These are phyloP conservation scores for Sarocladiaceae sp. DNA, from an alignment of 2,329 filamentous ascomycete genomes.

Conservation along the genomic window DNA sequence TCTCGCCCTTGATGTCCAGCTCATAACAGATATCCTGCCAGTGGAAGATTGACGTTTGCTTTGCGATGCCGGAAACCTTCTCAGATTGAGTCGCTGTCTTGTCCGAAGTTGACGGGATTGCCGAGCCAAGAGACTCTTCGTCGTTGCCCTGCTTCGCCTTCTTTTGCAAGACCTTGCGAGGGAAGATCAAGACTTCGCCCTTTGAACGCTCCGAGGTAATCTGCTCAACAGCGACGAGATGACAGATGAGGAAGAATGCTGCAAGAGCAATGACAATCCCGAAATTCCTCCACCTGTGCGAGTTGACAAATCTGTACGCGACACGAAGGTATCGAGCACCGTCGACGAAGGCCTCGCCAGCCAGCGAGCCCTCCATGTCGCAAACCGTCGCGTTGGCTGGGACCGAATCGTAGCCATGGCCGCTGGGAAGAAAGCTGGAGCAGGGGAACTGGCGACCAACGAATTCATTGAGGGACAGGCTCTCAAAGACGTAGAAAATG, in stretches of 20 bases:
- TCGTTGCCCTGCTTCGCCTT: no score
- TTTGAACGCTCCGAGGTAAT: slow-evolving; percentile 64
- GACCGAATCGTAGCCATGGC: slow-evolving; percentile 17
- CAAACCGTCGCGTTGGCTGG: slow-evolving; percentile 45
- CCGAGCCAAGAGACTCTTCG: no score
- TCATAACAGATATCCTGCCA: slow-evolving; percentile 73
- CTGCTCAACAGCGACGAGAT: slow-evolving; percentile 60
- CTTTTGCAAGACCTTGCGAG: slow-evolving; percentile 56
- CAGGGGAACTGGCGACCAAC: slow-evolving; percentile 53
- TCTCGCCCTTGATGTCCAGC: slow-evolving; percentile 66
- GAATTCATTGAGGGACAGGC: slow-evolving; percentile 81
- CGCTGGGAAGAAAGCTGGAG: slow-evolving; percentile 37
- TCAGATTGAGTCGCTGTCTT: no score
- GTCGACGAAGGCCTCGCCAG: slow-evolving; percentile 44
- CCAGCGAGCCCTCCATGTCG: slow-evolving; percentile 47
- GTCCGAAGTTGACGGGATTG: no score
- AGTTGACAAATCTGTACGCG: slow-evolving; percentile 49
- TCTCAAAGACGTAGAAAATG: slow-evolving; percentile 73
- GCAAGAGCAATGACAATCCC: slow-evolving; percentile 62
- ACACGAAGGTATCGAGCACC: slow-evolving; percentile 52
- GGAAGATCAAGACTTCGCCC: slow-evolving; percentile 71
- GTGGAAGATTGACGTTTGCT: slow-evolving; percentile 53
- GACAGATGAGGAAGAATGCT: slow-evolving; percentile 51
- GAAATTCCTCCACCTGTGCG: slow-evolving; percentile 64
- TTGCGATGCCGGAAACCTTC: slow-evolving; percentile 50